Conservation (phyloP, 768 basidiomycete genomes). For the Naganishia vaughanmartiniae region DNA sequence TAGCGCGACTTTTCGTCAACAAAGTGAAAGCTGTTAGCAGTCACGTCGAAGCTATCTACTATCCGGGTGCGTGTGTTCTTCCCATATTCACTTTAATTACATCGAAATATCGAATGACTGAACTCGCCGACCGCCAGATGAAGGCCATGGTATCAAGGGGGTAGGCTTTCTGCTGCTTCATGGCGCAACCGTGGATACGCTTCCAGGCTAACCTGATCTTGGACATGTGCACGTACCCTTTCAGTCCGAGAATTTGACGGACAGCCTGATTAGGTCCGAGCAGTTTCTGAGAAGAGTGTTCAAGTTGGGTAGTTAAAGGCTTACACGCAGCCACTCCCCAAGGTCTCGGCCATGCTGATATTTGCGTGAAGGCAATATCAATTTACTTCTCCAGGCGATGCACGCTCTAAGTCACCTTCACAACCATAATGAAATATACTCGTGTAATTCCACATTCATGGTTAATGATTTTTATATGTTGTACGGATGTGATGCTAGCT, state of each 20-base stretch:
- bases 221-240: no score
- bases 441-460: no score
- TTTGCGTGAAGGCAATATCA: neutral
- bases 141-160: conserved; percentile 35
- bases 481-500: neutral
- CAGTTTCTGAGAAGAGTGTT: neutral
- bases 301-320: neutral
- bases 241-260: neutral
- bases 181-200: no score
- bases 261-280: neutral
- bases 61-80: conserved; percentile 60
- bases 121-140: neutral
- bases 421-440: no score
- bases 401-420: no score
- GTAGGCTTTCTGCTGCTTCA: neutral
- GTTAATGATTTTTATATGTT: neutral
- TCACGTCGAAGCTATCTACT: conserved; percentile 61
- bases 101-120: conserved; percentile 60
- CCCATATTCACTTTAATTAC: conserved; percentile 35
- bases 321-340: neutral
- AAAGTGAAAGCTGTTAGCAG: conserved; percentile 59
- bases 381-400: no score
- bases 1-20: conserved; percentile 56
- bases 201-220: no score
- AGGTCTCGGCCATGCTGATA: neutral